Evolutionary conservation across 164 flowering plant genomes (phyloP), one percentile per base, ranked within the genome.

Genomic region (Warburgia ugandensis): DNA sequence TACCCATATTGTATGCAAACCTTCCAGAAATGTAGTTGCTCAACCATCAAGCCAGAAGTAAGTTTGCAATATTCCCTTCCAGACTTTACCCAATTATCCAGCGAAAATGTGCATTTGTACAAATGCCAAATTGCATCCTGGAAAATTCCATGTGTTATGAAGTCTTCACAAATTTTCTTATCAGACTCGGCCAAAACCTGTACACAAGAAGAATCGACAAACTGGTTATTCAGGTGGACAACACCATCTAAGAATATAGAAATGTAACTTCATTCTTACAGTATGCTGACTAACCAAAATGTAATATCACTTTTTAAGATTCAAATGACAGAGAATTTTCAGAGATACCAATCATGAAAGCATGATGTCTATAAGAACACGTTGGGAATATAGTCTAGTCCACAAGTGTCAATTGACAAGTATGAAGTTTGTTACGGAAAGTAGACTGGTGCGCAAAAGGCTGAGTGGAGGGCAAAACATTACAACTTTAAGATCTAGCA

Each of bases 21-120:
- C 67, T 70, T 89, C 99, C 92, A 94, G 35, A 89, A 63, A 19
- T 83, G 75, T 29, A 94, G 70, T 62, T 86, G 90, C 67, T 89
- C 99, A 68, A 81, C 77, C 77, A 82, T 70, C 71, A 94, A 67
- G 38, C 73, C 69, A 28, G 94, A 80, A 43, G 70, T 64, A 47
- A 77, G 74, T 67, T 67, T 79, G 61, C 78, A 84, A 40, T 66
- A 50, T 48, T 81, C 86, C 55, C 32, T 75, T 45, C 92, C 94
- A 22, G 67, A 62, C 57, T 72, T 73, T 35, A 79, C 29, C 96
- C 97, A 94, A 2, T 73, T 72, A 23, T 79, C 86, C 45, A 89
- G 61, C 16, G 90, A 73, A 61, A 65, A 36, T 55, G 68, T 30
- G 57, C 37, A 37, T 50, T 49, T 73, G 61, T 67, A 82, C 48